A percentile compares a stretch with the other conserved stretches of the same genome.
phyloP scores from a whole-genome alignment of 2,329 filamentous ascomycete genomes.

The Botrytis porri region DNA sequence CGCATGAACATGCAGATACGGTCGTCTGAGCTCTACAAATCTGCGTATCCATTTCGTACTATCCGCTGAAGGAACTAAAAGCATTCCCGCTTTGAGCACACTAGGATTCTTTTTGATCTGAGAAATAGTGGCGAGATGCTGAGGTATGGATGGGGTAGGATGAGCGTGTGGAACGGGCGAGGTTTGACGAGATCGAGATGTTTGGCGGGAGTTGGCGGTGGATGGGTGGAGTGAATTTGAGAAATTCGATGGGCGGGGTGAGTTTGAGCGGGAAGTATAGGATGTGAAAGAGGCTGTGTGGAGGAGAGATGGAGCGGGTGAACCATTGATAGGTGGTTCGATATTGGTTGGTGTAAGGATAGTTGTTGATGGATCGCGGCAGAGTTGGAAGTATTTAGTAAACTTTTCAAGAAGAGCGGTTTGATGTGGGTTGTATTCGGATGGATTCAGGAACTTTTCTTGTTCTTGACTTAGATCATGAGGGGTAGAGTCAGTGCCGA shows the following conservation, averaged over 20 bases:
- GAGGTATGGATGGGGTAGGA: slow-evolving; percentile 43
- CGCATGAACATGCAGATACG: slow-evolving; percentile 88
- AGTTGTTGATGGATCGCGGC: slow-evolving; percentile 39
- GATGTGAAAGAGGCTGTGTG: slow-evolving; percentile 47
- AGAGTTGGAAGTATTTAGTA: slow-evolving; percentile 37
- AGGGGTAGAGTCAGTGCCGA: not conserved
- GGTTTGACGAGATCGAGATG: slow-evolving; percentile 9
- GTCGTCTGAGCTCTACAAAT: slow-evolving; percentile 86
- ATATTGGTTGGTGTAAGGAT: slow-evolving; percentile 62
- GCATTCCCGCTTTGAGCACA: slow-evolving; percentile 81
- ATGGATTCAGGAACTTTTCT: slow-evolving; percentile 29
- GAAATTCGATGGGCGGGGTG: slow-evolving; percentile 23
- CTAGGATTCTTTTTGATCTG: slow-evolving; percentile 76
- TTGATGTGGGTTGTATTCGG: slow-evolving; percentile 7
- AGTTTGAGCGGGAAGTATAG: slow-evolving; percentile 28
- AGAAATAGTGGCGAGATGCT: slow-evolving; percentile 71
- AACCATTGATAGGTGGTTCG: slow-evolving; percentile 65
- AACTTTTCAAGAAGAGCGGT: slow-evolving; percentile 42
- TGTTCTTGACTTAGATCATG: slow-evolving; percentile 33
- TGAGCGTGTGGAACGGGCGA: not conserved
- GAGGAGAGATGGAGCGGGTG: slow-evolving; percentile 39
- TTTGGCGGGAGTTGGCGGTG: slow-evolving; percentile 34
- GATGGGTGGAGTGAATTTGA: slow-evolving; percentile 15
- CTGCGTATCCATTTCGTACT: slow-evolving; percentile 85
- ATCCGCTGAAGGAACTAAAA: slow-evolving; percentile 79